A percentile compares a stretch with the other conserved stretches of the same genome.
Evolutionary conservation across 164 flowering plant species (phyloP).

Genomic region (Berberis thunbergii): DNA sequence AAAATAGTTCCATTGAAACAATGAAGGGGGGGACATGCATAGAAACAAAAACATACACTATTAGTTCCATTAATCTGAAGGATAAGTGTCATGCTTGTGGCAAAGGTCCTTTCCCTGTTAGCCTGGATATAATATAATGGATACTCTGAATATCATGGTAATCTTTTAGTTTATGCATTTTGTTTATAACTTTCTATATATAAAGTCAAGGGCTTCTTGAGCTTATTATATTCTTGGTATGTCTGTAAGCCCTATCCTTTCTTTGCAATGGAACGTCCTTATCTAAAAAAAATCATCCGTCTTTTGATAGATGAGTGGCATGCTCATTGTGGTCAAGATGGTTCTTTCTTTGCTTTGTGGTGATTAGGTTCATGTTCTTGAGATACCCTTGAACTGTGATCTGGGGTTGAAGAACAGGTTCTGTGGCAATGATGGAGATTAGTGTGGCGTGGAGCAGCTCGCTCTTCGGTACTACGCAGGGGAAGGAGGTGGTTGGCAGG

Average conservation of each 20-base stretch:
- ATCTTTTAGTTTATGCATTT: too few relatives aligned
- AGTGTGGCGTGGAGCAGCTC: conserved; percentile 88
- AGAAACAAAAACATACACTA: too few relatives aligned
- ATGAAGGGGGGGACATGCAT: not conserved
- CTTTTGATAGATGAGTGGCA: not conserved
- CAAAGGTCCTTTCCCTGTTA: too few relatives aligned
- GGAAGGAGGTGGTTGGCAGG: conserved; percentile 89
- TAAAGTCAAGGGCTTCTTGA: too few relatives aligned
- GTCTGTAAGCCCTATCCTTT: not conserved
- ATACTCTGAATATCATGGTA: too few relatives aligned
- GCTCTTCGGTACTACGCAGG: conserved; percentile 81
- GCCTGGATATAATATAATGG: too few relatives aligned
- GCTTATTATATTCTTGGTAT: too few relatives aligned
- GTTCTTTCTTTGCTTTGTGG: conserved; percentile 3
- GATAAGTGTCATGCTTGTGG: too few relatives aligned
- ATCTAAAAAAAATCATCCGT: not conserved
- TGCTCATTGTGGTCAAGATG: conserved; percentile 3
- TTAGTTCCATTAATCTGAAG: too few relatives aligned
- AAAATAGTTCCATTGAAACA: not conserved
- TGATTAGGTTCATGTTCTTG: conserved; percentile 58
- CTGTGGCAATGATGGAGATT: conserved; percentile 86
- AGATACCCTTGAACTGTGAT: conserved; percentile 78
- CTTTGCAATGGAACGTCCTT: not conserved
- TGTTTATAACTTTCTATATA: too few relatives aligned
- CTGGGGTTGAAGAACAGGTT: conserved; percentile 69